These are phyloP conservation scores for Termitomyces sp. DNA, from an alignment of 768 basidiomycete genomes.

Conservation along the genomic window DNA sequence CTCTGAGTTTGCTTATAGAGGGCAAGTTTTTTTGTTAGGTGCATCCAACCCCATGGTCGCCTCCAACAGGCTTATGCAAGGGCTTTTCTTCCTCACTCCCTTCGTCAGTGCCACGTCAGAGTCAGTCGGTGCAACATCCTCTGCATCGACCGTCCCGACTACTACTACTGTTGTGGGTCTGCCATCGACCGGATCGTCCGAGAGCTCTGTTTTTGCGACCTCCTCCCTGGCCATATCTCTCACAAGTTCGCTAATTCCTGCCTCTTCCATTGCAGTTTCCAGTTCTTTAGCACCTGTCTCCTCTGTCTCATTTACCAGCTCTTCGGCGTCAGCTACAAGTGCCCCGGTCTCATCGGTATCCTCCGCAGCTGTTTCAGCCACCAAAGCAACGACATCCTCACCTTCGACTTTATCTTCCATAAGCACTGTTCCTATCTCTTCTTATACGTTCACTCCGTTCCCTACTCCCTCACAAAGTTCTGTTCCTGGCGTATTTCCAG, in stretches of 20 bases:
- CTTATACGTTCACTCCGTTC: slow-evolving; percentile 41
- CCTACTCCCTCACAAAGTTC: slow-evolving; percentile 54
- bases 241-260: neutral
- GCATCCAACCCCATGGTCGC: slow-evolving; percentile 7
- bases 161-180: neutral
- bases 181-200: slow-evolving; percentile 1
- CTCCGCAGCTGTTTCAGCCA: neutral
- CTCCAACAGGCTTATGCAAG: slow-evolving; percentile 6
- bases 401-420: slow-evolving; percentile 6
- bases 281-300: neutral
- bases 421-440: slow-evolving; percentile 10
- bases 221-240: neutral
- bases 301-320: slow-evolving; percentile 1
- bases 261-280: neutral
- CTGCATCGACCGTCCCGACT: neutral
- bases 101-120: slow-evolving; percentile 7
- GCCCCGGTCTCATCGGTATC: neutral
- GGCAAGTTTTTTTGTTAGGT: neutral
- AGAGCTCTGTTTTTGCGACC: neutral
- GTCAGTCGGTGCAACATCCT: neutral
- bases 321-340: neutral
- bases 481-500: slow-evolving; percentile 46
- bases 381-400: neutral
- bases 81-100: slow-evolving; percentile 10
- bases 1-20: neutral